Conservation (phyloP, 2,329 filamentous ascomycete genomes). For the Huntiella moniliformis region DNA sequence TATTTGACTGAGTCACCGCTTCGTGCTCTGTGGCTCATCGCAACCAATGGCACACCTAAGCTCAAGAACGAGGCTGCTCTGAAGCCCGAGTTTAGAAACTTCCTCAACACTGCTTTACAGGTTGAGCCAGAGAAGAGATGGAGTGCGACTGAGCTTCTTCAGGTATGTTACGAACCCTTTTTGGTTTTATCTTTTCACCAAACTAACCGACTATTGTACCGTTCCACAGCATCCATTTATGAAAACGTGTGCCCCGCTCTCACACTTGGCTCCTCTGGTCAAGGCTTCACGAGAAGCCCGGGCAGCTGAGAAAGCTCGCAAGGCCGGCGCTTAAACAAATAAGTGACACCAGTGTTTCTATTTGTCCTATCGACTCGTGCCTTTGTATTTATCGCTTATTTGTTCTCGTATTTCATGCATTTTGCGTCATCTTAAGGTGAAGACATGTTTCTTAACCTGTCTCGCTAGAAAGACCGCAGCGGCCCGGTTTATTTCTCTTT, state of each 20-base stretch:
- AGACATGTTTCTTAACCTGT: too few species aligned
- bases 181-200: constrained; percentile 16
- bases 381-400: background rate
- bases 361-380: background rate
- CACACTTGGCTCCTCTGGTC: constrained; percentile 70
- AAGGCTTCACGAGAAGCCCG: constrained; percentile 68
- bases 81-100: constrained; percentile 70
- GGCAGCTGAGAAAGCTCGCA: constrained; percentile 65
- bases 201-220: background rate
- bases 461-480: too few species aligned
- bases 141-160: constrained; percentile 79
- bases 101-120: constrained; percentile 80
- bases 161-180: constrained; percentile 38
- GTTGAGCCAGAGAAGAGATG: constrained; percentile 95
- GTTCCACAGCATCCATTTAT: constrained; percentile 55
- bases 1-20: constrained; percentile 91
- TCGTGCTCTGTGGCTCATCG: constrained; percentile 84
- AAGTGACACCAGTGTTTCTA: too few species aligned
- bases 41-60: constrained; percentile 82
- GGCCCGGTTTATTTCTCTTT: too few species aligned
- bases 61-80: constrained; percentile 86
- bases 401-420: background rate
- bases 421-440: too few species aligned
- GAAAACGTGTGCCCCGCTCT: constrained; percentile 53
- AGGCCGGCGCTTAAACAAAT: constrained; percentile 21